Evolutionary conservation across 2,329 filamentous ascomycete species (phyloP).

Genomic region (Colletotrichum lupini): DNA sequence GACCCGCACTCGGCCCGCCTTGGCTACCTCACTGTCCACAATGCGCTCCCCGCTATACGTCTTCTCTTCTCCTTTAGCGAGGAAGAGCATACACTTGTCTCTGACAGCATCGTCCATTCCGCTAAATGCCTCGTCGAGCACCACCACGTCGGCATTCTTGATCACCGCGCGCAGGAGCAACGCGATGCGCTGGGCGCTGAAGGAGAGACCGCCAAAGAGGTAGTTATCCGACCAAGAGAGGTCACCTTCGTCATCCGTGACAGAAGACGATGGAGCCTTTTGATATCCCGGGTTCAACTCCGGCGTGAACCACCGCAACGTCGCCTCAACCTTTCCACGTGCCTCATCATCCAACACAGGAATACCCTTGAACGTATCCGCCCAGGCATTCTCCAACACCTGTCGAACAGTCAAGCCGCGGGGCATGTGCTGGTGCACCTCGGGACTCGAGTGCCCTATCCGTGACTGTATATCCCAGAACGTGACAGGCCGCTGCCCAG

Average conservation of each 20-base stretch:
- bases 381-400: constrained; percentile 87
- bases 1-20: constrained; percentile 60
- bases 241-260: constrained; percentile 32
- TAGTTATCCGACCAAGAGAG: constrained; percentile 74
- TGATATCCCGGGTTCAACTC: constrained; percentile 74
- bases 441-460: constrained; percentile 93
- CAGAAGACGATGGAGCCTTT: constrained; percentile 39
- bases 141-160: constrained; percentile 83
- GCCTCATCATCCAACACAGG: constrained; percentile 72
- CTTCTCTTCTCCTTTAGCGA: constrained; percentile 72
- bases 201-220: constrained; percentile 79
- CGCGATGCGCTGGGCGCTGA: constrained; percentile 85
- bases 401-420: constrained; percentile 77
- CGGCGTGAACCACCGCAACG: constrained; percentile 79
- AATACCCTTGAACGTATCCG: constrained; percentile 82
- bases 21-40: constrained; percentile 58
- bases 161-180: constrained; percentile 86
- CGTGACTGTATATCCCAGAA: constrained; percentile 92
- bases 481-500: constrained; percentile 76
- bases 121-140: constrained; percentile 89
- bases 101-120: constrained; percentile 84
- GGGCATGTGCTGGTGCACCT: constrained; percentile 94
- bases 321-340: constrained; percentile 71
- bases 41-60: constrained; percentile 50
- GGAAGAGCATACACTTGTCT: constrained; percentile 88